Evolutionary conservation across 306 rosid species (phyloP).

Genomic region (Potentilla sterilis): DNA sequence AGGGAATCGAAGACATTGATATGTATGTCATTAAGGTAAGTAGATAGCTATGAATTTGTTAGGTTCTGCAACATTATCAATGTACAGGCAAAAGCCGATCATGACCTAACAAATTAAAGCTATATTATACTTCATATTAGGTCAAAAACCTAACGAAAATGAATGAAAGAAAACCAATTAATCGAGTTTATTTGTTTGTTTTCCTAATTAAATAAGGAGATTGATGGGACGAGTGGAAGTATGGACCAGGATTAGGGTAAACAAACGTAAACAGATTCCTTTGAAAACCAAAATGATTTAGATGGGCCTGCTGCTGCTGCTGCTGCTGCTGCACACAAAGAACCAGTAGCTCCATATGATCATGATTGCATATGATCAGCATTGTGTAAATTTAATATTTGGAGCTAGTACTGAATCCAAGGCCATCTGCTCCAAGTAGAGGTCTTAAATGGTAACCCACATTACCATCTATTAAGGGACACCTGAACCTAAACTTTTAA

Average conservation of each 20-base stretch:
- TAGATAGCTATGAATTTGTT: neutral
- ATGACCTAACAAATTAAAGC: constrained; percentile 3
- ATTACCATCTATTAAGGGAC: constrained; percentile 15
- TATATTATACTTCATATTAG: neutral
- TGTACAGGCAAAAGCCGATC: neutral
- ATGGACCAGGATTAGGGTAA: constrained; percentile 22
- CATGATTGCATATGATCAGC: constrained; percentile 20
- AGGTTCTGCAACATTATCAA: neutral
- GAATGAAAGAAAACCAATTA: constrained; percentile 2
- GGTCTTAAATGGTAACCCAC: constrained; percentile 4
- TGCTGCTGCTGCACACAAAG: constrained; percentile 16
- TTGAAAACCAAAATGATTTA: constrained; percentile 15
- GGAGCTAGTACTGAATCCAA: constrained; percentile 13
- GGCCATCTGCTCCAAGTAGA: neutral
- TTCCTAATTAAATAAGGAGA: constrained; percentile 7
- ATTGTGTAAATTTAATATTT: constrained; percentile 7
- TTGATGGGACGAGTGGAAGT: constrained; percentile 15
- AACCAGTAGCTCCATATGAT: constrained; percentile 20
- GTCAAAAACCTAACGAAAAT: neutral
- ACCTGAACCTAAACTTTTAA: constrained; percentile 5
- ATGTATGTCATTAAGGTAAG: neutral
- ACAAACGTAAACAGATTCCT: constrained; percentile 16
- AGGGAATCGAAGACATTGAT: neutral
- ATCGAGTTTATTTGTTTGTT: neutral
- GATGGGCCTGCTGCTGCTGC: constrained; percentile 22